Evolutionary conservation across 2,329 filamentous ascomycete species (phyloP).

Genomic region (Aspergillus neotritici): DNA sequence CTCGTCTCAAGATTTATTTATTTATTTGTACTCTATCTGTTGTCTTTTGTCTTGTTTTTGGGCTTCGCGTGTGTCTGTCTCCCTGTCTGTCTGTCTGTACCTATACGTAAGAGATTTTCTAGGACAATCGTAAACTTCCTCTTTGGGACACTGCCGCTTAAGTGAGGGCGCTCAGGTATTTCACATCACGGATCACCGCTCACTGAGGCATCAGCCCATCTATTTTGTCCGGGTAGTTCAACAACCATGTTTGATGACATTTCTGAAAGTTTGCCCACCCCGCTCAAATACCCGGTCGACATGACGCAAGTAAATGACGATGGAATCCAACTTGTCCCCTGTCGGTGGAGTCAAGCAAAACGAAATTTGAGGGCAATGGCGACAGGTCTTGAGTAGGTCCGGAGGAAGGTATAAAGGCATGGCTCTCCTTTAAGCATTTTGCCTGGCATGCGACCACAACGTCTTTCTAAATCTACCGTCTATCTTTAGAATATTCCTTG

Average conservation of each 20-base stretch:
- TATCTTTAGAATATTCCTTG: background rate
- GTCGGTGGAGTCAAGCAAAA: background rate
- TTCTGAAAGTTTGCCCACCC: background rate
- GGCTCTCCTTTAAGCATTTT: background rate
- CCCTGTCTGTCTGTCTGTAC: conserved; percentile 29
- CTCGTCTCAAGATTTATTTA: conserved; percentile 24
- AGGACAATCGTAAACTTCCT: background rate
- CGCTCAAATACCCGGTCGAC: background rate
- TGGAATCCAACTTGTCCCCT: conserved; percentile 1
- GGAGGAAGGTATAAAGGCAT: conserved; percentile 2
- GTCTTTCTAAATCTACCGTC: background rate
- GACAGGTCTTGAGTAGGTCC: background rate
- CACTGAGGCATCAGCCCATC: background rate
- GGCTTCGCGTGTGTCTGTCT: conserved; percentile 18
- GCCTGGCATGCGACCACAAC: background rate
- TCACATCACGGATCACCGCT: no score
- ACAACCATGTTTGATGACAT: conserved; percentile 1
- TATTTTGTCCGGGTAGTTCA: conserved; percentile 5
- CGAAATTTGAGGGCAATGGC: conserved; percentile 1
- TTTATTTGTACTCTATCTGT: conserved; percentile 20
- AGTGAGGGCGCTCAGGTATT: no score
- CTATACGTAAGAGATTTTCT: conserved; percentile 30
- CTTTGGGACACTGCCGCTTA: no score
- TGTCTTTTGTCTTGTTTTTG: conserved; percentile 18
- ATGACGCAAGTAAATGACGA: conserved; percentile 1